phyloP scores from a whole-genome alignment of 2,329 filamentous ascomycete genomes.

The Aspergillus novofumigatus region DNA sequence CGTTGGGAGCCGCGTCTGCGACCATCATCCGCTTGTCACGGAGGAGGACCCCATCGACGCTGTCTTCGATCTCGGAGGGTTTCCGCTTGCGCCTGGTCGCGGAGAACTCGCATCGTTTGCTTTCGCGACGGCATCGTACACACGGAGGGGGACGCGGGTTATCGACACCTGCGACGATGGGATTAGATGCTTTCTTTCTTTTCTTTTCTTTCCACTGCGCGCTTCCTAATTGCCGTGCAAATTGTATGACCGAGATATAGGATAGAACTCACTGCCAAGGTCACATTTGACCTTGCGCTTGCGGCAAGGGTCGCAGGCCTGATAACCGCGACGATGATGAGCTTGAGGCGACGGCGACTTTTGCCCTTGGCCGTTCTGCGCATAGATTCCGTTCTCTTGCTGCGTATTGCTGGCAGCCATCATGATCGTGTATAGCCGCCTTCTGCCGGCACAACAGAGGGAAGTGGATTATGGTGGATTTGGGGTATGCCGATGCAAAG shows the following conservation, averaged over 20 bases:
- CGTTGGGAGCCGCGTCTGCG: conserved; percentile 38
- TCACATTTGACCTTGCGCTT: conserved; percentile 49
- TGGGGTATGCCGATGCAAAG: conserved; percentile 38
- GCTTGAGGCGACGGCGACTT: conserved; percentile 32
- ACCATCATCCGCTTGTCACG: conserved; percentile 51
- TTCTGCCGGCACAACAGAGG: conserved; percentile 12
- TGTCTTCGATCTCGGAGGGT: conserved; percentile 48
- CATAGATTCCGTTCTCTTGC: conserved; percentile 15
- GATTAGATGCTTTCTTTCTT: conserved; percentile 7
- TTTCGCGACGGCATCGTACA: conserved; percentile 87
- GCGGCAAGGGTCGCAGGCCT: conserved; percentile 47
- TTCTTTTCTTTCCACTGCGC: not conserved
- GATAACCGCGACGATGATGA: conserved; percentile 46
- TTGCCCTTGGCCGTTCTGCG: conserved; percentile 14
- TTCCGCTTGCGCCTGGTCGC: conserved; percentile 91
- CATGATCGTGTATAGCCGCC: conserved; percentile 13
- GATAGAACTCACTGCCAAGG: conserved; percentile 39
- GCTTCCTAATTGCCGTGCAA: not conserved
- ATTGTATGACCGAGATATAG: not conserved
- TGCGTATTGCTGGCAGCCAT: conserved; percentile 16
- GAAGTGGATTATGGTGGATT: conserved; percentile 15
- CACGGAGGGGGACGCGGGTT: conserved; percentile 92
- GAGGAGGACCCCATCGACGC: conserved; percentile 39
- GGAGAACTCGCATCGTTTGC: conserved; percentile 96
- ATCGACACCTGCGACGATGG: conserved; percentile 59